Conservation (phyloP, 2,329 filamentous ascomycete genomes). For the Berkeleyomyces basicola region DNA sequence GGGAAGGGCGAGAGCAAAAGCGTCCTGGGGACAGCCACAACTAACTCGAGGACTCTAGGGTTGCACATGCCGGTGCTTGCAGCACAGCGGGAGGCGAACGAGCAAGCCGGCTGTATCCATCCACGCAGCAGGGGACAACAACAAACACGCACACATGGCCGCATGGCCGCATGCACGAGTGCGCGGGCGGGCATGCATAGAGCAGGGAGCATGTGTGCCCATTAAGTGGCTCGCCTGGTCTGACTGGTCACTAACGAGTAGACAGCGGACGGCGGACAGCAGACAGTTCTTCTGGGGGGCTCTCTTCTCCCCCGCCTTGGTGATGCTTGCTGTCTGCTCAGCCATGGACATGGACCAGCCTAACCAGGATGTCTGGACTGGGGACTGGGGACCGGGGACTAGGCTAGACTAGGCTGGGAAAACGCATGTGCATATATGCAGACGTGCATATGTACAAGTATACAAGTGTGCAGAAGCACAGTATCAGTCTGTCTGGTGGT, state of each 20-base stretch:
- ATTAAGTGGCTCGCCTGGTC: background rate
- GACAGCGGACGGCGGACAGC: no score
- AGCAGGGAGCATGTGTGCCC: background rate
- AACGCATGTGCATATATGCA: conserved; percentile 2
- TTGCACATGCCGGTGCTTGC: no score
- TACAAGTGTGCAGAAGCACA: background rate
- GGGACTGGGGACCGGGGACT: background rate
- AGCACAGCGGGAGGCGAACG: background rate
- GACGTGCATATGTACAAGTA: background rate
- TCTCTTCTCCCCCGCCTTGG: background rate
- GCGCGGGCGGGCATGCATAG: background rate
- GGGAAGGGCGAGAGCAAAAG: background rate
- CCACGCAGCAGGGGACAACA: background rate
- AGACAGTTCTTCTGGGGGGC: no score
- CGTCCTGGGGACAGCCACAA: background rate
- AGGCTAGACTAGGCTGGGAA: background rate
- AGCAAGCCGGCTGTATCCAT: background rate
- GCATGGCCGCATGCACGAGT: background rate
- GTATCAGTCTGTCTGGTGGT: no score
- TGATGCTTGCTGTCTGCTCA: background rate
- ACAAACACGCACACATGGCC: background rate
- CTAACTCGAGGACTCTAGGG: background rate
- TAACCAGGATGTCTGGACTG: background rate
- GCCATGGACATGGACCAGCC: background rate
- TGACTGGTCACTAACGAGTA: no score